Conservation (phyloP, 2,329 filamentous ascomycete species). For the Pyrenophora graminea region DNA sequence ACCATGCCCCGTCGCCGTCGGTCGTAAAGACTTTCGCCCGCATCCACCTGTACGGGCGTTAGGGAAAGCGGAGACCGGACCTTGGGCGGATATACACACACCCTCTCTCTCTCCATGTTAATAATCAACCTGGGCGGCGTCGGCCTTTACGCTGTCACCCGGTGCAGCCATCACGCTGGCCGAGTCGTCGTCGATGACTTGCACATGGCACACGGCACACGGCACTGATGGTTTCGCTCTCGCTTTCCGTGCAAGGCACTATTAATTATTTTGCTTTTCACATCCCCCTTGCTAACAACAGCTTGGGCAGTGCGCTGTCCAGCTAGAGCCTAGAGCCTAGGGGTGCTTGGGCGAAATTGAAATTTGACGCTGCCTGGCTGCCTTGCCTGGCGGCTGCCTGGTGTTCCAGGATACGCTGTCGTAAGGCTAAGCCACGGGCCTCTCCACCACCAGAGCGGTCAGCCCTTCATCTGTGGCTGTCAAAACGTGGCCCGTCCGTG, state of each 20-base stretch:
- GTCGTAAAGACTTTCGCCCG: slow-evolving; percentile 15
- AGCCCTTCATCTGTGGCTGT: slow-evolving; percentile 33
- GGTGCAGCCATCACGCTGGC: slow-evolving; percentile 1
- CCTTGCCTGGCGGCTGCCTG: slow-evolving; percentile 26
- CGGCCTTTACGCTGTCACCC: slow-evolving; percentile 21
- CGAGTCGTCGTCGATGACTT: too few species aligned
- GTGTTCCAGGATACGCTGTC: slow-evolving; percentile 25
- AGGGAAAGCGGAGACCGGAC: slow-evolving; percentile 16
- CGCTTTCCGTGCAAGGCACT: too few species aligned
- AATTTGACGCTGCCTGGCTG: slow-evolving; percentile 16
- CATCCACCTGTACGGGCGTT: slow-evolving; percentile 9
- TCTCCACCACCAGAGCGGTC: slow-evolving; percentile 29
- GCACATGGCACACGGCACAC: too few species aligned
- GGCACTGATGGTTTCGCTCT: too few species aligned
- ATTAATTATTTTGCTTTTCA: slow-evolving; percentile 8
- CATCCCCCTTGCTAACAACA: slow-evolving; percentile 7
- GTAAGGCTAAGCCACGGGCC: slow-evolving; percentile 31
- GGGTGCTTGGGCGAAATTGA: slow-evolving; percentile 15
- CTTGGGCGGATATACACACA: slow-evolving; percentile 12
- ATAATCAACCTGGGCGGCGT: slow-evolving; percentile 14
- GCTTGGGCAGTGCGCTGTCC: slow-evolving; percentile 9
- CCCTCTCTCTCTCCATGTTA: neutral
- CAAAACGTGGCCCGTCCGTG: slow-evolving; percentile 20
- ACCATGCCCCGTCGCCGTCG: slow-evolving; percentile 7
- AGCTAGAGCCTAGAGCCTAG: slow-evolving; percentile 5